Evolutionary conservation across 2,329 filamentous ascomycete species (phyloP).

Genomic region (Alternaria incomplexa): DNA sequence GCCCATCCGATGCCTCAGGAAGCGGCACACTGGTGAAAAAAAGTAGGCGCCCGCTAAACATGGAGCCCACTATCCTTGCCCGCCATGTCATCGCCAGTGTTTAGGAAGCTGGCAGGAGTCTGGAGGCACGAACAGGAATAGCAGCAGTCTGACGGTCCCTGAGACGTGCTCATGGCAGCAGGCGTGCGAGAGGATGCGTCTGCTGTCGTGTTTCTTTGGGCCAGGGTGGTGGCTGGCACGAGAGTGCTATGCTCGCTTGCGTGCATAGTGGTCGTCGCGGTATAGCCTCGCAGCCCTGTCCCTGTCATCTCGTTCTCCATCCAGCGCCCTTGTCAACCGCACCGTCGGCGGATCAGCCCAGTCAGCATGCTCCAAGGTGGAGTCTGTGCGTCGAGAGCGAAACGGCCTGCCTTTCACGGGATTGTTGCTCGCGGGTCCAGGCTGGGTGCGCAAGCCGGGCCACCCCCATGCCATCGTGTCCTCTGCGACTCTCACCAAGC

Average conservation of each 20-base stretch:
- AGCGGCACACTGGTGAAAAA: constrained; percentile 30
- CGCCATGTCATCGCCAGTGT: neutral
- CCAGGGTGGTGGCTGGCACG: constrained; percentile 34
- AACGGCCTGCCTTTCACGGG: constrained; percentile 30
- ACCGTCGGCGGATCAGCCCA: constrained; percentile 40
- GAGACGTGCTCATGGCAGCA: constrained; percentile 16
- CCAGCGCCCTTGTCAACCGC: constrained; percentile 32
- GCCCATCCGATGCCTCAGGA: constrained; percentile 40
- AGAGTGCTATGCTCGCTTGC: constrained; percentile 42
- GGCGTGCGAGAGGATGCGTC: constrained; percentile 18
- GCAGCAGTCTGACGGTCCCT: constrained; percentile 19
- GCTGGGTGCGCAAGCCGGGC: constrained; percentile 35
- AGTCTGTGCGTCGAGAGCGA: constrained; percentile 37
- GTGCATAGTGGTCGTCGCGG: constrained; percentile 31
- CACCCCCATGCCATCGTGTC: constrained; percentile 33
- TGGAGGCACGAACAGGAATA: constrained; percentile 24
- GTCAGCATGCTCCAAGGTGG: constrained; percentile 35
- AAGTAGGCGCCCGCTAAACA: constrained; percentile 47
- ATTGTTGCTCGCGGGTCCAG: constrained; percentile 32
- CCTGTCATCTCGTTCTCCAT: constrained; percentile 25
- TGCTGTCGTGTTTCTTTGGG: constrained; percentile 27
- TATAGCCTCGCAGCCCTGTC: constrained; percentile 19
- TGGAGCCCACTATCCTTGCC: constrained; percentile 30
- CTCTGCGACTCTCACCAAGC: constrained; percentile 37
- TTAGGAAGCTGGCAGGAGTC: constrained; percentile 8